A percentile compares a stretch with the other conserved stretches of the same genome.
These are phyloP conservation scores for Ganoderma lingzhi DNA, from an alignment of 1,284 basidiomycete species.

Conservation along the genomic window DNA sequence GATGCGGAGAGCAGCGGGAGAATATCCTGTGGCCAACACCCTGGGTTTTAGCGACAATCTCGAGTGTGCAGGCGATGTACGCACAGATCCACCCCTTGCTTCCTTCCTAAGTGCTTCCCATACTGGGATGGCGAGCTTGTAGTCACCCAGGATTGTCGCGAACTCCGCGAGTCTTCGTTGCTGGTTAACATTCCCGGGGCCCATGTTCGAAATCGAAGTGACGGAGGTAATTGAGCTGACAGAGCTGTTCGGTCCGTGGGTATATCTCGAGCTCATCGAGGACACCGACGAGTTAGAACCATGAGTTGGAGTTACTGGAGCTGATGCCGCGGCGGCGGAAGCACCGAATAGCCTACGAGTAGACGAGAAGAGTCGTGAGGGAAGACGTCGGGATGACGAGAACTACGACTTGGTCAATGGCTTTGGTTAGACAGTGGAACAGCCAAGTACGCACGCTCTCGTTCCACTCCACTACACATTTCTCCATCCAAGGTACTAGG, in stretches of 20 bases:
- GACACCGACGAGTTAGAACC: constrained; percentile 45
- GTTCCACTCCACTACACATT: constrained; percentile 92
- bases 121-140: constrained; percentile 83
- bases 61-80: constrained; percentile 34
- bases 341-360: constrained; percentile 91
- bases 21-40: constrained; percentile 60
- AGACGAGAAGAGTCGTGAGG: constrained; percentile 85
- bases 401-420: constrained; percentile 54
- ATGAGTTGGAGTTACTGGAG: constrained; percentile 47
- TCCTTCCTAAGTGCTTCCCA: constrained; percentile 92
- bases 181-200: constrained; percentile 54
- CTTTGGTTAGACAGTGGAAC: no score
- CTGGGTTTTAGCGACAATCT: neutral
- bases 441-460: constrained; percentile 66
- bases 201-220: constrained; percentile 44
- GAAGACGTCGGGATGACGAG: constrained; percentile 83
- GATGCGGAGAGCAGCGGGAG: constrained; percentile 75
- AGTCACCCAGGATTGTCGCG: constrained; percentile 91
- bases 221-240: constrained; percentile 45
- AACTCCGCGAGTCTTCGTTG: constrained; percentile 93
- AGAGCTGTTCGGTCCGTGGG: constrained; percentile 45
- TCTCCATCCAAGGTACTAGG: constrained; percentile 96
- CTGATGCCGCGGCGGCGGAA: constrained; percentile 50
- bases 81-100: constrained; percentile 76
- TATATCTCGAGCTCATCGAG: constrained; percentile 55